phyloP scores from a whole-genome alignment of 345 rosid genomes.

The Triadica sebifera region DNA sequence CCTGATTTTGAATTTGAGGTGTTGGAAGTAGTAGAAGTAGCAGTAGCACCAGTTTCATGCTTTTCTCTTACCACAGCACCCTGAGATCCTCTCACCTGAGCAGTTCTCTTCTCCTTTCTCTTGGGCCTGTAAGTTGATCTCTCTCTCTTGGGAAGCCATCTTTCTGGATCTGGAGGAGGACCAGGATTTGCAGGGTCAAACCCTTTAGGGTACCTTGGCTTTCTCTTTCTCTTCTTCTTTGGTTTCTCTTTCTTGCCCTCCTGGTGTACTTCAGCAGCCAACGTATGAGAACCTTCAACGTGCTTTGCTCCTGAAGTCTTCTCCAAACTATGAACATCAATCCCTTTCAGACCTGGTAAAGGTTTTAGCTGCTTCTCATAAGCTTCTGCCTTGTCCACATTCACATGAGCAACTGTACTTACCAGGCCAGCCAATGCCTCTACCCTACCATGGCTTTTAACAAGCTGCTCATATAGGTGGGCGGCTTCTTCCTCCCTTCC shows the following conservation, averaged over 20 bases:
- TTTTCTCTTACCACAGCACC: conserved; percentile 79
- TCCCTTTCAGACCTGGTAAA: conserved; percentile 61
- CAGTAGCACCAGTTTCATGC: conserved; percentile 53
- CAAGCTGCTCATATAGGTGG: conserved; percentile 73
- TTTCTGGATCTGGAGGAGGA: conserved; percentile 95
- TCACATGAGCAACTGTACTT: conserved; percentile 72
- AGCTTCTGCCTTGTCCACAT: conserved; percentile 82
- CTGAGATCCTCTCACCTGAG: conserved; percentile 93
- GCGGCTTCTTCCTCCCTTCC: conserved; percentile 82
- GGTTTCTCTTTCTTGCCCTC: conserved; percentile 63
- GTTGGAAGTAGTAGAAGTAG: conserved; percentile 25
- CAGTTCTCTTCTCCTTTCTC: conserved; percentile 93
- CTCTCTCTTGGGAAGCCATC: conserved; percentile 98
- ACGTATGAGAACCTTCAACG: conserved; percentile 45
- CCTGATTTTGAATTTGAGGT: conserved; percentile 17
- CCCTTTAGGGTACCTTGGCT: conserved; percentile 97
- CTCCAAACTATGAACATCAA: conserved; percentile 76
- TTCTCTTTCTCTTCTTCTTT: conserved; percentile 96
- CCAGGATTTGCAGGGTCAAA: conserved; percentile 95
- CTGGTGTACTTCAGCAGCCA: conserved; percentile 36
- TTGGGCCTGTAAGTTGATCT: conserved; percentile 90
- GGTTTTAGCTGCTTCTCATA: conserved; percentile 80
- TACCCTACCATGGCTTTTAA: conserved; percentile 58
- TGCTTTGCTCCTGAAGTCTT: conserved; percentile 86
- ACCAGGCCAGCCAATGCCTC: conserved; percentile 84